Evolutionary conservation across 2,329 filamentous ascomycete species (phyloP).

Genomic region (Magnaporthiopsis incrustans): DNA sequence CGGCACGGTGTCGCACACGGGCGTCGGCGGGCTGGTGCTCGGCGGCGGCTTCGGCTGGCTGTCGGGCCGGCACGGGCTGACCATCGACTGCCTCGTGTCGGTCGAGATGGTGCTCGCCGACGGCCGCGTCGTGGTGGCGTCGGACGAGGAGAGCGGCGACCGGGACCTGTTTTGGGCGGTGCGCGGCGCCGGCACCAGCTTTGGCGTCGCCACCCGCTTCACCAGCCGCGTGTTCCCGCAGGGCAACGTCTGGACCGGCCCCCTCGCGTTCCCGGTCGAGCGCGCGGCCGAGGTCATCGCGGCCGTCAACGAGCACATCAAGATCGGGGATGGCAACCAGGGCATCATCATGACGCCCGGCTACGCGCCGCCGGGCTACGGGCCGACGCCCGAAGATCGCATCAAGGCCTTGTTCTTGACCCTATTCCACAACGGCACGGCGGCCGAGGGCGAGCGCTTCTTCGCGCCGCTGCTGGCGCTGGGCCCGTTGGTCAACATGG

Average conservation of each 20-base stretch:
- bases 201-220: slow-evolving; percentile 34
- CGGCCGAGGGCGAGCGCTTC: slow-evolving; percentile 24
- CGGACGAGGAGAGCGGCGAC: slow-evolving; percentile 29
- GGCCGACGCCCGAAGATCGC: slow-evolving; percentile 14
- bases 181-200: slow-evolving; percentile 31
- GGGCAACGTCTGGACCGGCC: slow-evolving; percentile 23
- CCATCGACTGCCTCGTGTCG: slow-evolving; percentile 32
- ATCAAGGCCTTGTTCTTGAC: slow-evolving; percentile 15
- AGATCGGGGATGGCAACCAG: slow-evolving; percentile 15
- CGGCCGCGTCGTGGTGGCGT: slow-evolving; percentile 28
- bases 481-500: slow-evolving; percentile 26
- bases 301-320: slow-evolving; percentile 22
- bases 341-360: slow-evolving; percentile 10
- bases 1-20: slow-evolving; percentile 55
- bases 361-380: slow-evolving; percentile 20
- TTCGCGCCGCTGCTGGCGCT: slow-evolving; percentile 30
- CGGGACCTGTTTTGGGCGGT: slow-evolving; percentile 33
- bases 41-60: slow-evolving; percentile 53
- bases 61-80: slow-evolving; percentile 43
- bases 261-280: slow-evolving; percentile 18
- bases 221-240: slow-evolving; percentile 24
- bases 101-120: slow-evolving; percentile 31
- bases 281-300: slow-evolving; percentile 21
- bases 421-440: slow-evolving; percentile 28
- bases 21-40: slow-evolving; percentile 49